Evolutionary conservation across 257 asterid genomes (phyloP).

Genomic region (Plantago ovata): DNA sequence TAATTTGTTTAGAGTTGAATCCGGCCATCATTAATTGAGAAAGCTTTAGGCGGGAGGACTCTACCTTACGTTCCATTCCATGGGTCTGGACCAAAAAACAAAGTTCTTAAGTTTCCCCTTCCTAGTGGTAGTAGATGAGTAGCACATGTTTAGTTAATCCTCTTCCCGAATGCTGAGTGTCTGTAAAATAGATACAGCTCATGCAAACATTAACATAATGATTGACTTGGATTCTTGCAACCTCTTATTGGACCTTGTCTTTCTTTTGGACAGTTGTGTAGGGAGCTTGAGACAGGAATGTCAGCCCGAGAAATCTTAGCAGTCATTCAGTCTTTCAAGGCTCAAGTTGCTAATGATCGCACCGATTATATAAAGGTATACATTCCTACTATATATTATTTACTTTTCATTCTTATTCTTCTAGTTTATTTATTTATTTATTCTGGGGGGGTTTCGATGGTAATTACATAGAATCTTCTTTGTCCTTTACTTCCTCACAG

Average conservation of each 20-base stretch:
- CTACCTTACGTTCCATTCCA: no score
- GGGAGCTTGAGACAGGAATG: slow-evolving; percentile 31
- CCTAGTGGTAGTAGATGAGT: not conserved
- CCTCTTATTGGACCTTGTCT: slow-evolving; percentile 11
- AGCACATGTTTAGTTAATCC: slow-evolving; percentile 28
- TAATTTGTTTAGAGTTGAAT: no score
- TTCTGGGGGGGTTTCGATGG: slow-evolving; percentile 18
- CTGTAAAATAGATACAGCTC: no score
- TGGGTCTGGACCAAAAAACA: no score
- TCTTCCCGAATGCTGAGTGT: not conserved
- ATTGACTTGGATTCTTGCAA: no score
- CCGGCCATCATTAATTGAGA: no score
- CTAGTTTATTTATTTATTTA: not conserved
- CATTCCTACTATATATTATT: slow-evolving; percentile 20
- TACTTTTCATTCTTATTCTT: slow-evolving; percentile 2
- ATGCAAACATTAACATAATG: no score
- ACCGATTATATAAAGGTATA: slow-evolving; percentile 59
- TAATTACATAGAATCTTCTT: slow-evolving; percentile 10
- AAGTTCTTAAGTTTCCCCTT: no score
- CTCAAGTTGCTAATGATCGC: slow-evolving; percentile 57
- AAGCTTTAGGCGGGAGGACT: no score
- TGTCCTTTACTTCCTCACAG: slow-evolving; percentile 42
- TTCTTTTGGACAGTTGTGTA: slow-evolving; percentile 7
- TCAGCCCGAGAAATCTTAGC: slow-evolving; percentile 39
- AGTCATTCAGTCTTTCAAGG: slow-evolving; percentile 50